Percentiles rank a stretch among this genome's conserved stretches.
phyloP scores from a whole-genome alignment of 2,329 filamentous ascomycete species.

The Trichoderma oligosporum region DNA sequence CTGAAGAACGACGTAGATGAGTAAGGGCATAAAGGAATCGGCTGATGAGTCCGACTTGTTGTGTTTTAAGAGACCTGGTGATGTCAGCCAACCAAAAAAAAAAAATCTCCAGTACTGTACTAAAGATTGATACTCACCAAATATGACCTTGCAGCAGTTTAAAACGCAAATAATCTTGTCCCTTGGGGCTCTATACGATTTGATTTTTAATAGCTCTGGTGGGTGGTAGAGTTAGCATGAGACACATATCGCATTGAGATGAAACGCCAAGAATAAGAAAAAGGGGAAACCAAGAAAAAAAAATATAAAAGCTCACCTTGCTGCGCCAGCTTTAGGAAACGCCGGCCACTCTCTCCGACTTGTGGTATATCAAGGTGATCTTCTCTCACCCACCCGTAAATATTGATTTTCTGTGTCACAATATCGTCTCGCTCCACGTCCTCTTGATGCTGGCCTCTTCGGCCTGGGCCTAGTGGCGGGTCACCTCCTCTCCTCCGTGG shows the following conservation, averaged over 20 bases:
- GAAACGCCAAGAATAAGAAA: not conserved
- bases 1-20: conserved; percentile 94
- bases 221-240: not conserved
- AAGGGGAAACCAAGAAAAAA: not conserved
- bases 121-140: too few species aligned
- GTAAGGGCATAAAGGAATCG: conserved; percentile 88
- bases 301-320: conserved; percentile 55
- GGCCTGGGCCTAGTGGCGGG: conserved; percentile 69
- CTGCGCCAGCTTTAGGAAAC: conserved; percentile 84
- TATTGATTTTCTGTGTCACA: conserved; percentile 92
- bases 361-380: conserved; percentile 89
- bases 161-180: conserved; percentile 98
- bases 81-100: too few species aligned
- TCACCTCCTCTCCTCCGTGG: conserved; percentile 66
- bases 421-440: conserved; percentile 96
- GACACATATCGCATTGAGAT: conserved; percentile 22
- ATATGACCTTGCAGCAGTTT: conserved; percentile 99
- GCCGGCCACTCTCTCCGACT: conserved; percentile 78
- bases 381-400: conserved; percentile 92
- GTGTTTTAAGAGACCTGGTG: conserved; percentile 78
- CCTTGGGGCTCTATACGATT: conserved; percentile 90
- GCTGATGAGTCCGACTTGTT: conserved; percentile 91
- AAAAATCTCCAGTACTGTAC: too few species aligned
- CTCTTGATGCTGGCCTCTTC: conserved; percentile 93
- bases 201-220: conserved; percentile 87